These are phyloP conservation scores for Ogataea polymorpha DNA, from an alignment of 805 yeast species.

Conservation along the genomic window DNA sequence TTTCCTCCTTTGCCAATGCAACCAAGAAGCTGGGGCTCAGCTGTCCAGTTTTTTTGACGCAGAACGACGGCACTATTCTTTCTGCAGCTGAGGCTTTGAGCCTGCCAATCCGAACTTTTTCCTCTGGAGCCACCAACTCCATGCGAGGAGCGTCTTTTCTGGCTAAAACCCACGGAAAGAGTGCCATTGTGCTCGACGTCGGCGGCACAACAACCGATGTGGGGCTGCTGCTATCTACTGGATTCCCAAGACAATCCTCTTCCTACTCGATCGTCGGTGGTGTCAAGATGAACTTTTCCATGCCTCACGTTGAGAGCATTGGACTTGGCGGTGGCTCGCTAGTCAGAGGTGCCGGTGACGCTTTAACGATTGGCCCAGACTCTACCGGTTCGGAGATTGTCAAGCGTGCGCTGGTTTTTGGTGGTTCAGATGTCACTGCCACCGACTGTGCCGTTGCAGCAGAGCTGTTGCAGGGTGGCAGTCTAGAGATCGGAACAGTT, in stretches of 20 bases:
- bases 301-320: conserved; percentile 49
- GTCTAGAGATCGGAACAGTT: conserved; percentile 28
- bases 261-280: conserved; percentile 44
- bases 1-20: conserved; percentile 38
- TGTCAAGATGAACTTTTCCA: conserved; percentile 46
- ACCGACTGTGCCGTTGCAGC: conserved; percentile 41
- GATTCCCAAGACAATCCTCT: conserved; percentile 47
- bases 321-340: conserved; percentile 52
- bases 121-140: conserved; percentile 48
- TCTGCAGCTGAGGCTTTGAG: conserved; percentile 38
- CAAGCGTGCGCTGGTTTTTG: conserved; percentile 37
- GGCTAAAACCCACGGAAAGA: conserved; percentile 34
- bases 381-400: conserved; percentile 43
- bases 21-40: conserved; percentile 34
- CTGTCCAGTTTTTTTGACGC: conserved; percentile 41
- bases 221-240: conserved; percentile 43
- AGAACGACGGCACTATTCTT: conserved; percentile 48
- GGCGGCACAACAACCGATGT: conserved; percentile 53
- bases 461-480: conserved; percentile 29
- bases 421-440: conserved; percentile 40
- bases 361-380: conserved; percentile 43
- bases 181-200: conserved; percentile 42
- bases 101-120: conserved; percentile 45
- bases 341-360: conserved; percentile 28
- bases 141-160: conserved; percentile 47